Conservation (phyloP, 78 protist species). For the Isochrysis galbana region DNA sequence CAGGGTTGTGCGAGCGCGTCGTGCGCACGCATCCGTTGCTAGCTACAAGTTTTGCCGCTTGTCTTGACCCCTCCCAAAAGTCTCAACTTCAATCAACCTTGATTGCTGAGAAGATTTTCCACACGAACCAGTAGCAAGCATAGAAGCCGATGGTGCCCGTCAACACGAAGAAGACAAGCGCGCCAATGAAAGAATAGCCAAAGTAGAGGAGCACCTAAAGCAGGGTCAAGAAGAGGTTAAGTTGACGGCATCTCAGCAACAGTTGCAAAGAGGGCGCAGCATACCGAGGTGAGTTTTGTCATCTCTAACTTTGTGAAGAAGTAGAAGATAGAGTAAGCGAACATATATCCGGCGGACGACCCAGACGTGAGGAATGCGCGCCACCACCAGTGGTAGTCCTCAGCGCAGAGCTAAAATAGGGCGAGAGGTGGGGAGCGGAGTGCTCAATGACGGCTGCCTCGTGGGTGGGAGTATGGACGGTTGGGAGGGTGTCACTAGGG, state of each 20-base stretch:
- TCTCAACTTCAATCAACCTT: conserved; percentile 36
- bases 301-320: conserved; percentile 74
- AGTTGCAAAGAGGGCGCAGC: background rate
- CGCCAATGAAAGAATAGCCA: conserved; percentile 28
- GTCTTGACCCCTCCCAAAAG: no score
- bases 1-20: no score
- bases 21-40: no score
- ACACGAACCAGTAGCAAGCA: conserved; percentile 40
- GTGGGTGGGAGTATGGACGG: no score
- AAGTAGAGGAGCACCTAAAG: conserved; percentile 47
- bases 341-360: conserved; percentile 82
- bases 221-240: no score
- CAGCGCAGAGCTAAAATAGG: conserved; percentile 2
- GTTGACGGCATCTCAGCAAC: no score
- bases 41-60: no score
- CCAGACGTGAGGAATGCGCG: conserved; percentile 86
- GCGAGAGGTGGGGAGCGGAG: no score
- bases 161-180: conserved; percentile 40
- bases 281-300: conserved; percentile 14
- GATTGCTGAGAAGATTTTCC: conserved; percentile 35
- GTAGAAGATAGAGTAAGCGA: conserved; percentile 84
- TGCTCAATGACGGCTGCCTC: no score
- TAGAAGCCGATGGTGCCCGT: conserved; percentile 54
- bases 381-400: conserved; percentile 93
- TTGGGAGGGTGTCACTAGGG: background rate